Evolutionary conservation across 352 stramenopile species (phyloP).

Genomic region (Pseudoperonospora humuli): DNA sequence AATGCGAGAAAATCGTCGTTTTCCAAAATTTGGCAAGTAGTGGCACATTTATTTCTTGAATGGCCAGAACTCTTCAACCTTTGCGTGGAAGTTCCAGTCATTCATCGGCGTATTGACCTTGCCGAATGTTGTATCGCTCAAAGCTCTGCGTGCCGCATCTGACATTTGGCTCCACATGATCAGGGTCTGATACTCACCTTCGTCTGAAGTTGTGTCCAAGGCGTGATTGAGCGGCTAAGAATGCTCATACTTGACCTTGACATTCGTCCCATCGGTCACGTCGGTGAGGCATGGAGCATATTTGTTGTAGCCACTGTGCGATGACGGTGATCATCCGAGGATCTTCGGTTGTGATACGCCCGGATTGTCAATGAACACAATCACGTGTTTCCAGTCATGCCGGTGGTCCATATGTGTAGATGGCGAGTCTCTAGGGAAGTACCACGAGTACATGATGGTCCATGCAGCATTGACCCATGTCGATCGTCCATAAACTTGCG

Average conservation of each 20-base stretch:
- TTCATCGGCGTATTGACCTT: slow-evolving; percentile 21
- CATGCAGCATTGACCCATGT: slow-evolving; percentile 15
- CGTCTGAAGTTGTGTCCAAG: slow-evolving; percentile 8
- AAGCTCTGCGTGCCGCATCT: slow-evolving; percentile 10
- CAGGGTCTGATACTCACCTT: slow-evolving; percentile 12
- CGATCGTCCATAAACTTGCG: slow-evolving; percentile 25
- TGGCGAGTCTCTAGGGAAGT: slow-evolving; percentile 39
- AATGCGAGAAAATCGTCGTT: too few relatives aligned
- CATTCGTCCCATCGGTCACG: slow-evolving; percentile 10
- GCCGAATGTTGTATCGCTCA: slow-evolving; percentile 22
- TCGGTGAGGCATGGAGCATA: slow-evolving; percentile 9
- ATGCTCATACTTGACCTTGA: slow-evolving; percentile 22
- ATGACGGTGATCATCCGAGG: slow-evolving; percentile 12
- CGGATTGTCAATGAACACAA: slow-evolving; percentile 34
- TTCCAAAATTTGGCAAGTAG: too few relatives aligned
- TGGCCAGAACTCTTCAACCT: slow-evolving; percentile 13
- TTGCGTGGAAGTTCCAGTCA: slow-evolving; percentile 18
- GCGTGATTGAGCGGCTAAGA: slow-evolving; percentile 20
- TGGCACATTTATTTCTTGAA: too few relatives aligned
- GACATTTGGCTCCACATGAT: slow-evolving; percentile 23
- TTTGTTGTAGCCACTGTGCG: slow-evolving; percentile 20
- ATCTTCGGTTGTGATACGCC: slow-evolving; percentile 13
- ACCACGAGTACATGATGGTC: slow-evolving; percentile 33
- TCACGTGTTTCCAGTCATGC: slow-evolving; percentile 35
- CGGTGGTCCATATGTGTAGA: slow-evolving; percentile 25